Evolutionary conservation across 345 rosid species (phyloP), one percentile per base, ranked within the genome.

Genomic region (Heritiera littoralis): DNA sequence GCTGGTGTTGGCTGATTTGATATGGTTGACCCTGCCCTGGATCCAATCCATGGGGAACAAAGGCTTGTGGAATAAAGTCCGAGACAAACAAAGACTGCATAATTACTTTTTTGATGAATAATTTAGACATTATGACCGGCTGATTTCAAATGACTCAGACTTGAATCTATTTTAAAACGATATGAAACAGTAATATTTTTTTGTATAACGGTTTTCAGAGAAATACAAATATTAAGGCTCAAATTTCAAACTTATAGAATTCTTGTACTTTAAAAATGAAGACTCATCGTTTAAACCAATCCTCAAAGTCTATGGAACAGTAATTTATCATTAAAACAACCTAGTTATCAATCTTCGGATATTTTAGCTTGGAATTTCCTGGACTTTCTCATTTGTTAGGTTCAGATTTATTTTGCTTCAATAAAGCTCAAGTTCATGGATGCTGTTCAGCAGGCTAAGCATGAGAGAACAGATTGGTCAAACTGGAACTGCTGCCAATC

Each of bases 71-170:
- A 32, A 9, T 18, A 72, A 72, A 72, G 76, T 52, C 52, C 35
- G 48, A 72, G 61, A 32, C 76, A 52, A 12, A 35, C 45, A 32
- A 72, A 52, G 10, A 51, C 40, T 13, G 11, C 63, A 52, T 35
- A 5, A 52, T 15, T 9, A 43, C 72, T 23, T 45, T 66, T 43
- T 41, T 43, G 17, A 67, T 43, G 72, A 67, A 67, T 67, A 9
- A 67, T 67, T 66, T 66, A 40, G 71, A 66, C 71, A 66, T 66
- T 17, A 66, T 43, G 52, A 43, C 18, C 7, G 30, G 43, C 17
- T 43, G 8, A 20, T 43, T 67, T 67, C 32, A 43, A 43, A 67
- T 15, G 67, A 64, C 23, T 28, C 40, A 28, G 8, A 11, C 3
- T 61, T 23, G 1, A 4, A 20, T 60, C 30, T 2, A 59, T 59